A percentile compares a stretch with the other conserved stretches of the same genome.
These are phyloP conservation scores for Galerina marginata DNA, from an alignment of 768 basidiomycete genomes.

Conservation along the genomic window DNA sequence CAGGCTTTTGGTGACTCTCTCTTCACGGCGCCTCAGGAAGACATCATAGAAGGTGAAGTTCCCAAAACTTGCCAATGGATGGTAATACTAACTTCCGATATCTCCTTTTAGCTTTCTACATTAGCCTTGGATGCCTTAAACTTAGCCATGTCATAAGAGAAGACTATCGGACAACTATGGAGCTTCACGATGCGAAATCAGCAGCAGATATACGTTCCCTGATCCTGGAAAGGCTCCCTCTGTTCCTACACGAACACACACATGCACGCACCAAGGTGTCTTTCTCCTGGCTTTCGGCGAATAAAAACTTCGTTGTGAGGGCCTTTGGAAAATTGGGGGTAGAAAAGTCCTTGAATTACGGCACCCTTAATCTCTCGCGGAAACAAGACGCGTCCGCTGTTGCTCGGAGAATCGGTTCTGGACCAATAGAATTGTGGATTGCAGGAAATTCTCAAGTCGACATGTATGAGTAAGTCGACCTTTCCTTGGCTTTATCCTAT, in stretches of 20 bases:
- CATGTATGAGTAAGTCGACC: conserved; percentile 84
- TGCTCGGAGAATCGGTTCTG: conserved; percentile 54
- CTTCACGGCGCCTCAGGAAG: conserved; percentile 87
- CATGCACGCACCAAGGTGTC: conserved; percentile 67
- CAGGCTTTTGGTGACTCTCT: conserved; percentile 80
- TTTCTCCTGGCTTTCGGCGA: conserved; percentile 67
- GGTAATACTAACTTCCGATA: neutral
- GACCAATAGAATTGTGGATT: conserved; percentile 78
- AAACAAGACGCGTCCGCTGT: conserved; percentile 78
- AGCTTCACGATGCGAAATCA: conserved; percentile 52
- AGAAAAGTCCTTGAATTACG: conserved; percentile 63
- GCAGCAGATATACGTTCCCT: conserved; percentile 61
- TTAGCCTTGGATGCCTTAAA: conserved; percentile 72
- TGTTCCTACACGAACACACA: conserved; percentile 91
- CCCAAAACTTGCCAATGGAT: neutral
- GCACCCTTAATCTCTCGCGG: conserved; percentile 50
- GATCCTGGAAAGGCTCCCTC: conserved; percentile 82
- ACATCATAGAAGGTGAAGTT: conserved; percentile 77
- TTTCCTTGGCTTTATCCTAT: neutral
- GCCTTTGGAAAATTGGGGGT: conserved; percentile 69
- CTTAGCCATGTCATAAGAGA: conserved; percentile 79
- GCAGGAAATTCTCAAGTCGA: conserved; percentile 79
- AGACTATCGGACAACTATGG: conserved; percentile 66
- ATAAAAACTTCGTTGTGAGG: conserved; percentile 72
- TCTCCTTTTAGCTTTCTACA: conserved; percentile 66